These are phyloP conservation scores for Apocynum venetum DNA, from an alignment of 257 asterid genomes.

Conservation along the genomic window DNA sequence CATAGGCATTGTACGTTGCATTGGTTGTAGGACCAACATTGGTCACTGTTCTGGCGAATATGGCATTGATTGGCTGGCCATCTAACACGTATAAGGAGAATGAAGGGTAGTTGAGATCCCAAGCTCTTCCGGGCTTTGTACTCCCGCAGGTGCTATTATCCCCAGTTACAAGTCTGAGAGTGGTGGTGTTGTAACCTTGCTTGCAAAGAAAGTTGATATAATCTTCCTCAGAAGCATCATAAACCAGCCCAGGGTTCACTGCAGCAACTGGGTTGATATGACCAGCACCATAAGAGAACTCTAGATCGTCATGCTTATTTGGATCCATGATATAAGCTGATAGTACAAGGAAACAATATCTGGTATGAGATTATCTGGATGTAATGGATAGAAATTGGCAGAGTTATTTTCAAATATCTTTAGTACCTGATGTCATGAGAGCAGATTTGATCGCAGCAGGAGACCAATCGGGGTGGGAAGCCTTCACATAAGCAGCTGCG, in stretches of 20 bases:
- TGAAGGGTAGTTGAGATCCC: slow-evolving; percentile 21
- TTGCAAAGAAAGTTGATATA: slow-evolving; percentile 15
- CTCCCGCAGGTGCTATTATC: slow-evolving; percentile 9
- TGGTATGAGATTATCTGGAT: not conserved
- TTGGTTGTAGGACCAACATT: slow-evolving; percentile 8
- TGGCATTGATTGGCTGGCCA: slow-evolving; percentile 8
- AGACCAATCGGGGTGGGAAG: slow-evolving; percentile 44
- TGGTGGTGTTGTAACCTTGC: slow-evolving; percentile 16
- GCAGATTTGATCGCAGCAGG: slow-evolving; percentile 54
- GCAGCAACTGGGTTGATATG: slow-evolving; percentile 16
- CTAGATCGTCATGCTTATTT: slow-evolving; percentile 8
- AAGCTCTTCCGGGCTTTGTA: not conserved
- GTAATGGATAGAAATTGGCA: not conserved
- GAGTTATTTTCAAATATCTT: not conserved
- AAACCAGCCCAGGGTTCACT: slow-evolving; percentile 12
- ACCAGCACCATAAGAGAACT: slow-evolving; percentile 18
- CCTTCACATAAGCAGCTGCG: slow-evolving; percentile 42
- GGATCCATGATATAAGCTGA: slow-evolving; percentile 4
- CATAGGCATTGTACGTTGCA: not conserved
- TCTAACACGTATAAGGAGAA: slow-evolving; percentile 9
- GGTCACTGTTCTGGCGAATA: slow-evolving; percentile 14
- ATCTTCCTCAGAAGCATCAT: slow-evolving; percentile 12
- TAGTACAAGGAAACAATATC: not conserved
- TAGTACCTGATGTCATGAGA: slow-evolving; percentile 37
- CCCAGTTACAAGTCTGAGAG: not conserved